Conservation (phyloP, 192 early-diverging fungal genomes). For the Geranomyces michiganensis region DNA sequence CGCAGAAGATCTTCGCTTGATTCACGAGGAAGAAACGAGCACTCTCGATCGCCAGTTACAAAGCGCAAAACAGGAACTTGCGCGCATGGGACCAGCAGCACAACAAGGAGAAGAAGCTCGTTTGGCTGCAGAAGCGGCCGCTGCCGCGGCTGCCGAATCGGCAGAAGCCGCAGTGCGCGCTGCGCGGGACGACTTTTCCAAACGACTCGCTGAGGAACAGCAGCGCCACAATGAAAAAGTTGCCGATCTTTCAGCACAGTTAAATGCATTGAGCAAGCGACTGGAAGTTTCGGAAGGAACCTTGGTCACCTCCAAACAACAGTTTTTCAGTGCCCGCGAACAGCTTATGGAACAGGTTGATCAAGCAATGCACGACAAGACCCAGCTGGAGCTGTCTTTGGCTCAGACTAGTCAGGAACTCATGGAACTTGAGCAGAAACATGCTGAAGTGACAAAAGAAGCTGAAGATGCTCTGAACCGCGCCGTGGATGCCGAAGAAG, state of each 20-base stretch:
- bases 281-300: conserved; percentile 37
- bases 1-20: conserved; percentile 18
- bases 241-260: background rate
- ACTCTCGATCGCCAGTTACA: conserved; percentile 20
- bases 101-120: conserved; percentile 3
- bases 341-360: conserved; percentile 48
- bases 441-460: conserved; percentile 17
- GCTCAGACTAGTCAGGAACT: conserved; percentile 19
- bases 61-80: conserved; percentile 16
- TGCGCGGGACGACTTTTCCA: background rate
- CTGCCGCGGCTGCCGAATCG: no score
- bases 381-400: conserved; percentile 6
- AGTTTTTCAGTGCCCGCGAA: conserved; percentile 48
- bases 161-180: background rate
- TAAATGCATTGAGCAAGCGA: conserved; percentile 27
- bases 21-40: conserved; percentile 22
- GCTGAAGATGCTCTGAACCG: conserved; percentile 5
- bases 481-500: conserved; percentile 15
- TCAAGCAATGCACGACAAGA: conserved; percentile 4
- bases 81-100: background rate
- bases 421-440: conserved; percentile 7
- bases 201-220: conserved; percentile 4
- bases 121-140: no score
- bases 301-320: conserved; percentile 36
- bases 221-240: conserved; percentile 17